Evolutionary conservation across 2,329 filamentous ascomycete genomes (phyloP).

Genomic region (Nothophaeocryptopus gaeumannii): DNA sequence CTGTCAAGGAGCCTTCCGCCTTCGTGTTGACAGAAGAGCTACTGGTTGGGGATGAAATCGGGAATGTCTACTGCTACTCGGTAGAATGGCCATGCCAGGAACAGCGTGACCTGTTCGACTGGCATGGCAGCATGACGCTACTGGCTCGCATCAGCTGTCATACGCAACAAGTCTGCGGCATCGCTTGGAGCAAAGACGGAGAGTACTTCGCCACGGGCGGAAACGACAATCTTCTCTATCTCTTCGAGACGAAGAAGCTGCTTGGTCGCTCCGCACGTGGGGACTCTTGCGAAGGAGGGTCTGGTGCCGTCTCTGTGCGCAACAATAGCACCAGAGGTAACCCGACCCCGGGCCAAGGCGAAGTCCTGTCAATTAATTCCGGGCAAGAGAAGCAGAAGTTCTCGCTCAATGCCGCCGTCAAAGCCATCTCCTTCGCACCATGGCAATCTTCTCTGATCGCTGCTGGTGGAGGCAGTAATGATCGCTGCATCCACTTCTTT

Average conservation of each 20-base stretch:
- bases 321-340: slow-evolving; percentile 8
- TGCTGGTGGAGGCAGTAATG: slow-evolving; percentile 88
- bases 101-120: slow-evolving; percentile 65
- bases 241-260: slow-evolving; percentile 70
- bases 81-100: slow-evolving; percentile 71
- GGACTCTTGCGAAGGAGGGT: neutral
- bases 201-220: slow-evolving; percentile 79
- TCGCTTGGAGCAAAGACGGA: slow-evolving; percentile 81
- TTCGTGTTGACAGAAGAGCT: slow-evolving; percentile 74
- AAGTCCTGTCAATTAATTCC: slow-evolving; percentile 30
- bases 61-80: slow-evolving; percentile 81
- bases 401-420: slow-evolving; percentile 81
- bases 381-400: slow-evolving; percentile 65
- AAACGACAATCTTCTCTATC: slow-evolving; percentile 85
- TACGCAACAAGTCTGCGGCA: slow-evolving; percentile 84
- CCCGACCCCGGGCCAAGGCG: slow-evolving; percentile 28
- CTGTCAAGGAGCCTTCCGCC: slow-evolving; percentile 48
- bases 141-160: slow-evolving; percentile 76
- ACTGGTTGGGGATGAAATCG: slow-evolving; percentile 78
- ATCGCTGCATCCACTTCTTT: slow-evolving; percentile 94
- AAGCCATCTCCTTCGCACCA: slow-evolving; percentile 94
- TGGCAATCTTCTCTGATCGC: slow-evolving; percentile 87
- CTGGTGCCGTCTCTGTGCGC: slow-evolving; percentile 18
- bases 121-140: slow-evolving; percentile 75
- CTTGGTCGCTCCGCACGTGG: slow-evolving; percentile 6